phyloP scores from a whole-genome alignment of 2,329 filamentous ascomycete genomes.

The Fusarium tanahbumbuense region DNA sequence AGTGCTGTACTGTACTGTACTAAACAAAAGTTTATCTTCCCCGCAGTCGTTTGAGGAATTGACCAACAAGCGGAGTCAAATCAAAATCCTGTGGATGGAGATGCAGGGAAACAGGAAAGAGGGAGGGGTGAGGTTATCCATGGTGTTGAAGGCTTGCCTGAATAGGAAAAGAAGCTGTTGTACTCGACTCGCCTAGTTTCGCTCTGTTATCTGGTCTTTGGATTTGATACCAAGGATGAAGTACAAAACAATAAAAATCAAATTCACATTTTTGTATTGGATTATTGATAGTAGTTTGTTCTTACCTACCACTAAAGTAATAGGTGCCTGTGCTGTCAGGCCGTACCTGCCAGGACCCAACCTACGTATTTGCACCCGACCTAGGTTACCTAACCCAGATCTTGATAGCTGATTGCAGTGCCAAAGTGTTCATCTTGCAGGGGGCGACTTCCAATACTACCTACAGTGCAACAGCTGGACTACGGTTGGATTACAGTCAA shows the following conservation, averaged over 20 bases:
- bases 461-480: slow-evolving; percentile 9
- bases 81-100: background rate
- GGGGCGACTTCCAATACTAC: background rate
- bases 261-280: background rate
- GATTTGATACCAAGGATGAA: background rate
- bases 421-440: slow-evolving; percentile 10
- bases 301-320: background rate
- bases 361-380: background rate
- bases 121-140: slow-evolving; percentile 38
- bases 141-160: slow-evolving; percentile 24
- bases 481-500: background rate
- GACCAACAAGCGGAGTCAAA: slow-evolving; percentile 23
- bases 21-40: slow-evolving; percentile 31
- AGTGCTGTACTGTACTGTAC: background rate
- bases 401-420: slow-evolving; percentile 28
- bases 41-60: slow-evolving; percentile 27
- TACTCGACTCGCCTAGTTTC: slow-evolving; percentile 2
- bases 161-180: slow-evolving; percentile 31
- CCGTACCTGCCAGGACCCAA: background rate
- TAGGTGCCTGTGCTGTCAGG: background rate
- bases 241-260: background rate
- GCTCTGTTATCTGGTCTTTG: background rate
- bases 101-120: slow-evolving; percentile 30
- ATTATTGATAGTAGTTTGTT: too few species aligned
- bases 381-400: slow-evolving; percentile 13